Base-by-base conservation (phyloP, 2,329 filamentous ascomycete species). In the Pestalotiopsis sp. region DNA sequence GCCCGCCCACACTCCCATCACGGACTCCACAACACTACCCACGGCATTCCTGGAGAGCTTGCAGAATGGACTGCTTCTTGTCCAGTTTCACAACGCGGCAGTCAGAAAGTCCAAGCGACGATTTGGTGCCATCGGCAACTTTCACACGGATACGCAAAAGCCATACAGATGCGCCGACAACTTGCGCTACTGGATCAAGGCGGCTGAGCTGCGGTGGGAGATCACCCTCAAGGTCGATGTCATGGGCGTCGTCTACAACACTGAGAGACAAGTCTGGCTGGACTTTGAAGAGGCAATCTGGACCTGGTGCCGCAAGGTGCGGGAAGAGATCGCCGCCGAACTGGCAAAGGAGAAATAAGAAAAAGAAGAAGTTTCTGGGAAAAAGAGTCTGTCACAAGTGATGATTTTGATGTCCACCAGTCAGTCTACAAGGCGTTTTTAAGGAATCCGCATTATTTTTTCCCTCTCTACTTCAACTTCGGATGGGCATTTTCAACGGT, bases 131-230 rank as follows among this genome's bases (percentile, higher is more conserved):
- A 98, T 99, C 77, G 94, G 93, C 68, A 88, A 88, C 11, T 98
- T 92, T 80, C 96, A 98, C 79, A 91, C 90, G n/a, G 94, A 99
- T 79, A 95, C 96, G 11, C 91, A 90, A 70, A 98, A 98, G 81
- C 96, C 96, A 0, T 99, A 99, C 79, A 92, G 96, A 63, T 91
- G 91, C 71, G 94, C 95, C 3, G 96, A 99, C 74, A 99, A 99
- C 79, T 86, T 99, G 70, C 90, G 94, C 56, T 99, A 92, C 84
- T 99, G 96, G 95, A 88, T 93, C 81, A 99, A 99, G 83, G 96
- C 95, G 1, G 94, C 95, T 7, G 95, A 99, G 82, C 85, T 98
- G 69, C 90, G 96, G 67, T 99, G 95, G 91, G 96, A 98, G 81
- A 88, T 95, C 52, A 88, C 92, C 73, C 85, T 98, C 65, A 89